Evolutionary conservation across 2,329 filamentous ascomycete genomes (phyloP).

Genomic region (Cladophialophora bantiana): DNA sequence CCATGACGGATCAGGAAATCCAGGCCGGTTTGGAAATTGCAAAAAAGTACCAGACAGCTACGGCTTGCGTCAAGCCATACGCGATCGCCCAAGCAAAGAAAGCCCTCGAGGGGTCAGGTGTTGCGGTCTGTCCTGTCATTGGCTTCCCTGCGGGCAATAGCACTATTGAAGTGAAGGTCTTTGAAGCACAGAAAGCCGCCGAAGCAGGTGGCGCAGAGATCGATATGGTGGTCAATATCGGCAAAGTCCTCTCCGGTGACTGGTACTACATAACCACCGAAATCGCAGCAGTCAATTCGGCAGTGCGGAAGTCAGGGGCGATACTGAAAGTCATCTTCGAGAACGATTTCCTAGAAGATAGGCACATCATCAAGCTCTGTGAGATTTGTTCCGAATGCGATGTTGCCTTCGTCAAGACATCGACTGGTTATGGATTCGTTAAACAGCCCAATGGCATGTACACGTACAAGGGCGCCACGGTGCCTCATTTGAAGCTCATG

Average conservation of each 20-base stretch:
- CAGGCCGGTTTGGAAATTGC: slow-evolving; percentile 57
- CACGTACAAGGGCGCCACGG: slow-evolving; percentile 61
- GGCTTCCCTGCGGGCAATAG: slow-evolving; percentile 68
- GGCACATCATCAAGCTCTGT: slow-evolving; percentile 62
- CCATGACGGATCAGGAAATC: slow-evolving; percentile 65
- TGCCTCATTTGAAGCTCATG: slow-evolving; percentile 63
- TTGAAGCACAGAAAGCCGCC: slow-evolving; percentile 59
- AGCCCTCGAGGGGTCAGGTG: slow-evolving; percentile 57
- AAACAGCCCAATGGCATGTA: slow-evolving; percentile 62
- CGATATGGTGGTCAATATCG: slow-evolving; percentile 68
- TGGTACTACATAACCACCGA: slow-evolving; percentile 65
- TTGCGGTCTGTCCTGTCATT: slow-evolving; percentile 64
- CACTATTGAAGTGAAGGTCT: slow-evolving; percentile 61
- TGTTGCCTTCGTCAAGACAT: slow-evolving; percentile 68
- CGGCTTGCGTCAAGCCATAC: slow-evolving; percentile 67
- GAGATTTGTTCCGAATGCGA: slow-evolving; percentile 60
- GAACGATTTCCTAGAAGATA: slow-evolving; percentile 62
- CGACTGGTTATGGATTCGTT: slow-evolving; percentile 67
- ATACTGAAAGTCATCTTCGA: slow-evolving; percentile 69
- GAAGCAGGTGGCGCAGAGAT: slow-evolving; percentile 61
- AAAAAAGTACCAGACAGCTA: slow-evolving; percentile 58
- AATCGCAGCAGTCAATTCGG: slow-evolving; percentile 59
- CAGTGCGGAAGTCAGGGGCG: slow-evolving; percentile 50
- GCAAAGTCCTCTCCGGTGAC: slow-evolving; percentile 63
- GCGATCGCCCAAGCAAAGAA: slow-evolving; percentile 57